Conservation (phyloP, 306 rosid genomes). For the Crataegus laevigata region DNA sequence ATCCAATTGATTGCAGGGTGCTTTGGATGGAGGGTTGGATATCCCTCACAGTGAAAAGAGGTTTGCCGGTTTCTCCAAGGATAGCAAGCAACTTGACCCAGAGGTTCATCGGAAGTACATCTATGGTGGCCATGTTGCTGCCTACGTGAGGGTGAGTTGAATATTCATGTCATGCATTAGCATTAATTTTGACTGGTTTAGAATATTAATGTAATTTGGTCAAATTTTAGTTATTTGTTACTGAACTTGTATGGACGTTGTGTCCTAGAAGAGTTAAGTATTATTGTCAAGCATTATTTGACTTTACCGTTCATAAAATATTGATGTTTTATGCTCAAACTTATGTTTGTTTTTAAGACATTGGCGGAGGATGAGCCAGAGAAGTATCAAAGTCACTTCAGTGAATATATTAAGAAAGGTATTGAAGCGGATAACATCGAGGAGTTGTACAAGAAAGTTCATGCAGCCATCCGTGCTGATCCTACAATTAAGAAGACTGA, state of each 20-base stretch:
- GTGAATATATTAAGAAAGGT: conserved; percentile 50
- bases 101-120: conserved; percentile 69
- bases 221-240: too few relatives aligned
- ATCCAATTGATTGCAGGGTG: conserved; percentile 24
- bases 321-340: too few relatives aligned
- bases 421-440: conserved; percentile 48
- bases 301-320: too few relatives aligned
- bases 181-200: too few relatives aligned
- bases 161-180: too few relatives aligned
- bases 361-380: conserved; percentile 63
- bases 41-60: conserved; percentile 68
- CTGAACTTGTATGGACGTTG: too few relatives aligned
- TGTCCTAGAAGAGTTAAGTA: too few relatives aligned
- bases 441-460: conserved; percentile 59
- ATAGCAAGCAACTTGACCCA: conserved; percentile 45
- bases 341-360: background rate
- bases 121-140: conserved; percentile 58
- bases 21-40: conserved; percentile 68
- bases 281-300: too few relatives aligned
- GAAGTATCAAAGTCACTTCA: conserved; percentile 60
- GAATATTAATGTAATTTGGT: too few relatives aligned
- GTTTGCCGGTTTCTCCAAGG: conserved; percentile 61
- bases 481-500: conserved; percentile 32
- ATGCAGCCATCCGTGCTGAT: conserved; percentile 66
- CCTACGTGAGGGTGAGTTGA: conserved; percentile 36